Evolutionary conservation across 768 basidiomycete genomes (phyloP), one percentile per base, ranked within the genome.

Genomic region (Amyloporia xantha): DNA sequence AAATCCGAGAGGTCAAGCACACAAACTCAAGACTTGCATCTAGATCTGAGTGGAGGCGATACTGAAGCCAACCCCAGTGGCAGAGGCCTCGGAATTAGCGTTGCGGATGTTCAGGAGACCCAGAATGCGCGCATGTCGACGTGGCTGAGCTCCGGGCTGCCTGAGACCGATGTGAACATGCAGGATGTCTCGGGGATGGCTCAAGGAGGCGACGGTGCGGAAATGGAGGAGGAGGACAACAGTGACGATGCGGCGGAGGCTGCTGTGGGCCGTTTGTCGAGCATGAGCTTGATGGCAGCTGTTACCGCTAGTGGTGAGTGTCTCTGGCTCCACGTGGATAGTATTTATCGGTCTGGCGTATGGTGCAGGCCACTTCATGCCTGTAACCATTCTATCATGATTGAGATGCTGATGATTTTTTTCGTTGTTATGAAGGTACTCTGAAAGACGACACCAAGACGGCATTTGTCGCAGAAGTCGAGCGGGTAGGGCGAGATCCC

Each of bases 271-370:
- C 77, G 91, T 49, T 71, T 95, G 42, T 88, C 90, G 4, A 91
- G 91, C 58, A 92, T 96, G 91, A 91, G 89, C 62, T 69, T 96
- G 44, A 88, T 95, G 71, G 92, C 92, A 33, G 83, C 90, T 6
- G 81, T 92, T 11, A 79, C 86, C 25, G 88, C 91, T 23, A 82
- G 80, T 53, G 84, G 85, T 87, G 63, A 61, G 76, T 70, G n/a
- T n/a, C 44, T 50, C 40, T 52, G 43, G 39, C 27, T 54, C 49
- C 49, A 25, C 2, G 36, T 25, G 13, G 19, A 39, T 15, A 35
- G 41, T 41, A 37, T 35, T 42, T n/a, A 44, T 44, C 38, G 40
- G 17, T 11, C 17, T 28, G 41, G 47, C 21, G 21, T 28, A n/a
- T n/a, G 23, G 33, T 35, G 33, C 33, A 35, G 33, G 9, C n/a